Base-by-base conservation (phyloP, 805 yeast genomes). In the Lipomyces starkeyi region DNA sequence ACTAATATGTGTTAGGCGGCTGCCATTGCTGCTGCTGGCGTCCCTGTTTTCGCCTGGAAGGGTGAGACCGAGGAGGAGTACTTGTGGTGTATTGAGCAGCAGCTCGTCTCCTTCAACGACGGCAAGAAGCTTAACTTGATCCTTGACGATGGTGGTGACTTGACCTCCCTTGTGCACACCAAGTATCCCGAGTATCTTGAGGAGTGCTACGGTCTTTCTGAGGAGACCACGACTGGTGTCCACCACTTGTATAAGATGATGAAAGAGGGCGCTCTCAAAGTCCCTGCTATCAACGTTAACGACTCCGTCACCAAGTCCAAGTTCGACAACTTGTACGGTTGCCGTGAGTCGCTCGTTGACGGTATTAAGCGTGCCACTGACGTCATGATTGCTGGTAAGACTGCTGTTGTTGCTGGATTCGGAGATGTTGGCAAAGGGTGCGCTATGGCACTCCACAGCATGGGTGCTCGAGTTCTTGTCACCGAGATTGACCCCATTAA, bases 381-480 rank as follows among this genome's bases (percentile, higher is more conserved):
- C 80, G 98, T 94, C 77, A 95, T 94, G 98, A 90, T 94, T 80
- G 98, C 98, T 76, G 99, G 99, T 86, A 94, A 94, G 87, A 95
- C 91, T 80, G 97, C 98, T 71, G 96, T 94, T 77, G 98, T 94
- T 78, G 98, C 97, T 72, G 99, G 99, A 84, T 94, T 89, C 86
- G 99, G 99, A 88, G 99, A 94, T 81, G 99, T 94, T 80, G 99
- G 99, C 86, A 94, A 94, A 86, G 99, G 99, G 83, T 94, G 99
- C 88, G 98, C 97, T 82, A 90, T 93, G 91, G 97, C 99, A 74
- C 88, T 95, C 79, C 90, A 91, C 85, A 93, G 96, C 80, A 93
- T 94, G 98, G 99, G 99, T 86, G 97, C 99, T 75, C 91, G 97
- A 83, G 99, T 94, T 77, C 87, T 95, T 75, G 93, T 94, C 79